Base-by-base conservation (phyloP, 106 monocot genomes). In the Cymbidium sinense region DNA sequence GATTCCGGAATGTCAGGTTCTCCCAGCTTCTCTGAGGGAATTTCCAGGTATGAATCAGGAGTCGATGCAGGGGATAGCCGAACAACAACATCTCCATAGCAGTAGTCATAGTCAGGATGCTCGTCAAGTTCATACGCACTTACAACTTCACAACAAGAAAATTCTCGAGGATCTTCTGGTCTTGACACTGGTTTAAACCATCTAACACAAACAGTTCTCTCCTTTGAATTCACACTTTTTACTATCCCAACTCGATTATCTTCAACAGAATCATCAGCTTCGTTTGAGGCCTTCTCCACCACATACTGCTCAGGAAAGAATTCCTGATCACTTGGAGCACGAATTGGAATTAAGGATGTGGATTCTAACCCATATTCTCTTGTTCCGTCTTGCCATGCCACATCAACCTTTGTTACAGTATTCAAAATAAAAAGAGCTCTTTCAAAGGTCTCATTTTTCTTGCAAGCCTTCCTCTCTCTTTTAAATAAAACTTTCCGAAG, bases 241-340 rank as follows among this genome's bases (percentile, higher is more conserved):
- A 99, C 90, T 82, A 99, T 79, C 30, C 99, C 99, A 36, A 91
- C 77, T 64, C 85, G 90, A 23, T 74, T 90, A 70, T 79, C 70
- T 80, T 90, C 85, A 78, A 64, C 82, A 79, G 75, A 80, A 84
- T 90, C 87, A 36, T 86, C 92, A 71, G 55, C 81, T 77, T 93
- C 95, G 84, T 86, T 87, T 44, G 88, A 73, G 34, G 84, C 77
- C 77, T 95, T 87, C 73, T 99, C 99, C 76, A 93, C 86, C 21
- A 99, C 95, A 88, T 95, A 99, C 70, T 93, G 90, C 79, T 95
- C 92, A 28, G 99, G 99, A 54, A 99, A 99, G 64, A 95, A 99
- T 43, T 99, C 99, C 74, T 91, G 92, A 73, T 95, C 99, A 74
- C 82, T 89, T 19, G 99, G 93, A 79, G 77, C 91, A 12, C 84